phyloP scores from a whole-genome alignment of 1,284 basidiomycete genomes.

The Trichosporon faecale region DNA sequence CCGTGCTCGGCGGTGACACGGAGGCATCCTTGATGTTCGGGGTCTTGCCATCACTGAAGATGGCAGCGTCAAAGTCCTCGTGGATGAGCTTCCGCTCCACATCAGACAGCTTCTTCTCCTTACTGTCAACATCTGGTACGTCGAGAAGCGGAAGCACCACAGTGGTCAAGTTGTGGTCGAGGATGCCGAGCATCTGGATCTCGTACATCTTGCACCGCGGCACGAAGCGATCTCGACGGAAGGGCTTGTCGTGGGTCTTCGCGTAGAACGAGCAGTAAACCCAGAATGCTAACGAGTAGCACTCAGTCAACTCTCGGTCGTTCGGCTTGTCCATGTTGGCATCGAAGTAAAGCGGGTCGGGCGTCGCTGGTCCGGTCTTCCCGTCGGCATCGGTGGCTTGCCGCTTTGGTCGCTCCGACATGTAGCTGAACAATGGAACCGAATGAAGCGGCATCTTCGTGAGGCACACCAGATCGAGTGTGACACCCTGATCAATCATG shows the following conservation, averaged over 20 bases:
- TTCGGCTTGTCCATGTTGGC: conserved; percentile 35
- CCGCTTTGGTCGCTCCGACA: conserved; percentile 50
- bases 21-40: conserved; percentile 2
- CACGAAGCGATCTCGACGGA: conserved; percentile 83
- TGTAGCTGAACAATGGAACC: conserved; percentile 78
- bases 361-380: conserved; percentile 45
- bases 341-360: conserved; percentile 79
- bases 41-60: conserved; percentile 27
- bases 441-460: conserved; percentile 91
- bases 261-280: conserved; percentile 52
- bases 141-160: conserved; percentile 74
- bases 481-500: conserved; percentile 92
- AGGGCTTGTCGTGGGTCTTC: conserved; percentile 59
- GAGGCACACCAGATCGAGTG: conserved; percentile 82
- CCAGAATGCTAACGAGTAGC: conserved; percentile 50
- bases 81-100: conserved; percentile 35
- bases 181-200: conserved; percentile 84
- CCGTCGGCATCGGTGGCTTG: conserved; percentile 11
- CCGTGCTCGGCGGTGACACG: conserved; percentile 11
- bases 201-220: conserved; percentile 90
- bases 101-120: conserved; percentile 20
- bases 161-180: conserved; percentile 83
- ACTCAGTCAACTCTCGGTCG: conserved; percentile 43
- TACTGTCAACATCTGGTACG: conserved; percentile 35
- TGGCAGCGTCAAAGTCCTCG: conserved; percentile 40